Base-by-base conservation (phyloP, 257 asterid genomes). In the Mitragyna speciosa region DNA sequence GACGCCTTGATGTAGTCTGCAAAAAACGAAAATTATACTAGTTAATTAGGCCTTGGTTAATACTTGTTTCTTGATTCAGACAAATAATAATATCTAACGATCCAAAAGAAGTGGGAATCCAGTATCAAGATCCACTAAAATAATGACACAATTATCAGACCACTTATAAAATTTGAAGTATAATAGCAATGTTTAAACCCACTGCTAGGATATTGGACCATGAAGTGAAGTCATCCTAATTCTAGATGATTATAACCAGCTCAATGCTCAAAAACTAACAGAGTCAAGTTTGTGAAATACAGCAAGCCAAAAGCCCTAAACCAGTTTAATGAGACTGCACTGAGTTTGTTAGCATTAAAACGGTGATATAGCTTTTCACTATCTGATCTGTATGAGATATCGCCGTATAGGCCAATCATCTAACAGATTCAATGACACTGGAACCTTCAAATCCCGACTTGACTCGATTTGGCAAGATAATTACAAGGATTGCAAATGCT, bases 1-100 rank as follows among this genome's bases (percentile, higher is more conserved):
- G 90, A 87, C 97, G 95, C 91, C 89, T 91, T 74, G 99, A 91
- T 56, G 97, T 94, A 73, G 98, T 95, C 99, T 95, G 89, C 28
- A 76, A 10, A 78, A 49, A 66, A 78, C 41, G 49, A 65, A 30
- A 77, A 45, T 22, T 39, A 56, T 10, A 20, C 47, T 10, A 20
- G n/a, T 16, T 73, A 5, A 12, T 1, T 7, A 45, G 28, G 39
- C 31, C 11, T 26, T 4, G 2, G 45, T 67, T 30, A 20, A 30
- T 15, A 31, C n/a, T 31, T 31, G 72, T 30, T 20, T 67, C 17
- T 67, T 33, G 7, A 67, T 67, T 7, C 17, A 19, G n/a, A 19
- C 26, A 54, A 54, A 19, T n/a, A 41, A 19, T 12, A 7, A 43
- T 19, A 39, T 11, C 26, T 20, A 12, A 16, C 15, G 49, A 17